phyloP scores from a whole-genome alignment of 495 filamentous ascomycete species.

The Neurospora sublineolata region DNA sequence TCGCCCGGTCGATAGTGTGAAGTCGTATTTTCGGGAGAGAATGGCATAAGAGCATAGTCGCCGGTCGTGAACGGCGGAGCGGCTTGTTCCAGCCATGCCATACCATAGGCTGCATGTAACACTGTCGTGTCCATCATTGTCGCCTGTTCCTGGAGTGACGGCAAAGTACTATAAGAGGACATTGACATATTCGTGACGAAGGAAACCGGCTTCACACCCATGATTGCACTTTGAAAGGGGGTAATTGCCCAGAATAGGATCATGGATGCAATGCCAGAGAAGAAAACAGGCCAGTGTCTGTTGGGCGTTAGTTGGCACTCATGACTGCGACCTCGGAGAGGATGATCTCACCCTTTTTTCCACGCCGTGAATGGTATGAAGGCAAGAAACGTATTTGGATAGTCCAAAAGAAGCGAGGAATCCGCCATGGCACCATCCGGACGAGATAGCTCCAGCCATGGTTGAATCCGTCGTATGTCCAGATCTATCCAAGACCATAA shows the following conservation, averaged over 20 bases:
- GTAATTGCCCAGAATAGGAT: background rate
- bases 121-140: conserved; percentile 18
- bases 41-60: conserved; percentile 8
- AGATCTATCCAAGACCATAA: conserved; percentile 36
- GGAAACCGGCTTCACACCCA: background rate
- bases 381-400: conserved; percentile 39
- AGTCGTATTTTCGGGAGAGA: background rate
- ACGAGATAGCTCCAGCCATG: conserved; percentile 35
- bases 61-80: conserved; percentile 29
- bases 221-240: background rate
- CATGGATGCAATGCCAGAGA: background rate
- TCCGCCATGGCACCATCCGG: conserved; percentile 23
- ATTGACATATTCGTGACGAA: background rate
- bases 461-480: conserved; percentile 35
- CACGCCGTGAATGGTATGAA: conserved; percentile 33
- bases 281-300: background rate
- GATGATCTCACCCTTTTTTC: conserved; percentile 18
- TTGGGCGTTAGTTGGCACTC: background rate
- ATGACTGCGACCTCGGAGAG: background rate
- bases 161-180: background rate
- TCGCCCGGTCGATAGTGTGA: background rate
- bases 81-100: conserved; percentile 26
- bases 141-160: conserved; percentile 23
- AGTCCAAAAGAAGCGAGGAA: conserved; percentile 34
- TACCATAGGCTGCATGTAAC: conserved; percentile 23